Conservation (phyloP, 495 filamentous ascomycete genomes). For the Talaromyces borbonicus region DNA sequence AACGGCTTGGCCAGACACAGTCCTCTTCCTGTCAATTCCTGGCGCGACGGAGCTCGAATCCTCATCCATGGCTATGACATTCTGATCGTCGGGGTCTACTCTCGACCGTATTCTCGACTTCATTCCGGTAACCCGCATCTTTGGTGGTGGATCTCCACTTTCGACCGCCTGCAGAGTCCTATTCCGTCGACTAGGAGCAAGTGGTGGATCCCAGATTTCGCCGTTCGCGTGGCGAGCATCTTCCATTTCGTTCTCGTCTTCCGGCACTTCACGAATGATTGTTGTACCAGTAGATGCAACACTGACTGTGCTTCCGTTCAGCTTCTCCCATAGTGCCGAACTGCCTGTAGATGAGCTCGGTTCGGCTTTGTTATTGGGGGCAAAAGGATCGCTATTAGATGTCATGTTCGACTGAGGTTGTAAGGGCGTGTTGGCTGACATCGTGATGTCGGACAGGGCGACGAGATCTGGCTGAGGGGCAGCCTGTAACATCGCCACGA, state of each 20-base stretch:
- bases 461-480: slow-evolving; percentile 26
- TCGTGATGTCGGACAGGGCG: slow-evolving; percentile 26
- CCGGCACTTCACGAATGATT: slow-evolving; percentile 29
- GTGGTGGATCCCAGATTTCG: slow-evolving; percentile 49
- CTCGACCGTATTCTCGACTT: slow-evolving; percentile 39
- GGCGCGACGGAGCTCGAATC: slow-evolving; percentile 25
- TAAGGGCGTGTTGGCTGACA: slow-evolving; percentile 26
- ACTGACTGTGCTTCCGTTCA: slow-evolving; percentile 40
- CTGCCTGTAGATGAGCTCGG: slow-evolving; percentile 31
- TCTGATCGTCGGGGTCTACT: slow-evolving; percentile 39
- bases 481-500: slow-evolving; percentile 40
- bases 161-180: slow-evolving; percentile 47
- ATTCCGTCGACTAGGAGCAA: slow-evolving; percentile 54
- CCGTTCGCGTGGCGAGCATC: slow-evolving; percentile 33
- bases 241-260: slow-evolving; percentile 32
- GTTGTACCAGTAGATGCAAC: slow-evolving; percentile 23
- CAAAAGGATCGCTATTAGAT: slow-evolving; percentile 36
- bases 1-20: slow-evolving; percentile 71
- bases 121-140: slow-evolving; percentile 47
- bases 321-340: slow-evolving; percentile 47
- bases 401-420: slow-evolving; percentile 36
- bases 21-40: slow-evolving; percentile 63
- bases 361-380: slow-evolving; percentile 32
- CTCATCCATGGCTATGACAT: slow-evolving; percentile 24
- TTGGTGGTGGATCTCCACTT: slow-evolving; percentile 53